Conservation (phyloP, 805 yeast species). For the Cyberlindnera mississippiensis region DNA sequence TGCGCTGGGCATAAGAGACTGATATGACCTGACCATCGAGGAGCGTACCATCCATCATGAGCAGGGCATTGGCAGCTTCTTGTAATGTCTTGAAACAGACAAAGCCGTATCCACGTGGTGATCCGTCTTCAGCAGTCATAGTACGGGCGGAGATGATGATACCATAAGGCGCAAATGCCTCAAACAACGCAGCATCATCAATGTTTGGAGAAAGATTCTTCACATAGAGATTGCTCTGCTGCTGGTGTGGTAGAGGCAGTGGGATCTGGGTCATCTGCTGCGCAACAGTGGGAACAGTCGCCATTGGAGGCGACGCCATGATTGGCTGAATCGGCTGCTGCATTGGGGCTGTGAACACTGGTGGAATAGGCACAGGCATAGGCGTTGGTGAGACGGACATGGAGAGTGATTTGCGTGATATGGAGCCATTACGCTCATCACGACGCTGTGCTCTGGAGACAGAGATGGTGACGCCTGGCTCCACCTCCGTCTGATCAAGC, state of each 20-base stretch:
- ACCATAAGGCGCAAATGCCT: conserved; percentile 44
- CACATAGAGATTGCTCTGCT: conserved; percentile 67
- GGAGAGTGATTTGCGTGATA: background rate
- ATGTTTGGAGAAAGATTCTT: conserved; percentile 51
- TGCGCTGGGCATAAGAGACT: conserved; percentile 74
- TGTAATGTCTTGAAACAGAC: conserved; percentile 61
- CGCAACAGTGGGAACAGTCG: background rate
- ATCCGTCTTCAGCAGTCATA: conserved; percentile 36
- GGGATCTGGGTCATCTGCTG: conserved; percentile 25
- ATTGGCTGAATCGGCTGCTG: conserved; percentile 6
- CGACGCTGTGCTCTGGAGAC: conserved; percentile 47
- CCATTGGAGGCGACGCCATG: background rate
- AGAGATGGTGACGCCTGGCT: conserved; percentile 25
- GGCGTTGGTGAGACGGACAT: conserved; percentile 9
- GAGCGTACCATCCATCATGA: conserved; percentile 56
- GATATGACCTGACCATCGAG: conserved; percentile 49
- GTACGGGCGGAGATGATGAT: conserved; percentile 47
- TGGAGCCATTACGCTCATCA: conserved; percentile 25
- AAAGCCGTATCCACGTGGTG: conserved; percentile 73
- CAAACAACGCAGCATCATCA: conserved; percentile 45
- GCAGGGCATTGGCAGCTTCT: conserved; percentile 62
- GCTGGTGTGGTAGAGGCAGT: conserved; percentile 44
- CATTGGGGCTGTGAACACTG: conserved; percentile 3
- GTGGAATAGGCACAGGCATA: conserved; percentile 2
- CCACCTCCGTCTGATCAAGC: conserved; percentile 42